A percentile compares a stretch with the other conserved stretches of the same genome.
Conservation (phyloP, 2,329 filamentous ascomycete species). For the Pseudogymnoascus sp. region DNA sequence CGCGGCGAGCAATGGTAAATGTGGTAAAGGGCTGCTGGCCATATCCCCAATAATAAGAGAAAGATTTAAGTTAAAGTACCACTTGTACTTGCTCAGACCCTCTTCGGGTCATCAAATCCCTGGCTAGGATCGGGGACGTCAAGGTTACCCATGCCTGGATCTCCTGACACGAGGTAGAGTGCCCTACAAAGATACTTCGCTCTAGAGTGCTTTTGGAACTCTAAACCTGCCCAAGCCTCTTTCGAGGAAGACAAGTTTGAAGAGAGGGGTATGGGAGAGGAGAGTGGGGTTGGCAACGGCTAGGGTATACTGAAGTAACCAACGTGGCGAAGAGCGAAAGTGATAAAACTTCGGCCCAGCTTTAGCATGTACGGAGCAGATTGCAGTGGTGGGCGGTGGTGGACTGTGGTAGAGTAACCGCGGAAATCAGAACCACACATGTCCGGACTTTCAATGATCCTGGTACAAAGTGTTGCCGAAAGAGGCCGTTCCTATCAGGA, state of each 20-base stretch:
- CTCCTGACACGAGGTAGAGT: conserved; percentile 23
- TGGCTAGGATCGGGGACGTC: conserved; percentile 22
- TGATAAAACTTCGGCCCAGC: conserved; percentile 4
- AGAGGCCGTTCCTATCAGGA: conserved; percentile 5
- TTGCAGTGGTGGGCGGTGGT: not conserved
- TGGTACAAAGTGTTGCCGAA: not conserved
- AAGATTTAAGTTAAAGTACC: conserved; percentile 26
- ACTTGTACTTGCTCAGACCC: conserved; percentile 3
- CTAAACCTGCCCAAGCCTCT: conserved; percentile 4
- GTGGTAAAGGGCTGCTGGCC: conserved; percentile 39
- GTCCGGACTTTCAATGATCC: conserved; percentile 5
- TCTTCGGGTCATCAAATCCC: conserved; percentile 12
- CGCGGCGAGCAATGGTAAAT: conserved; percentile 30
- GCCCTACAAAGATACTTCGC: not conserved
- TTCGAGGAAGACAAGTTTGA: not conserved
- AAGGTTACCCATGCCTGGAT: conserved; percentile 22
- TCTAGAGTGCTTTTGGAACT: conserved; percentile 6
- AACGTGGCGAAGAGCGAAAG: not conserved
- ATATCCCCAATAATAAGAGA: conserved; percentile 44
- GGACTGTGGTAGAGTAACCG: not conserved
- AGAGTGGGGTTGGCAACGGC: not conserved
- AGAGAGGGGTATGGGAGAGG: not conserved
- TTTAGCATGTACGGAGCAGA: conserved; percentile 2
- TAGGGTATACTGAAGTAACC: not conserved
- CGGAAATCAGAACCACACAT: not conserved